Conservation (phyloP, 768 basidiomycete species). For the Sporobolomyces roseus region DNA sequence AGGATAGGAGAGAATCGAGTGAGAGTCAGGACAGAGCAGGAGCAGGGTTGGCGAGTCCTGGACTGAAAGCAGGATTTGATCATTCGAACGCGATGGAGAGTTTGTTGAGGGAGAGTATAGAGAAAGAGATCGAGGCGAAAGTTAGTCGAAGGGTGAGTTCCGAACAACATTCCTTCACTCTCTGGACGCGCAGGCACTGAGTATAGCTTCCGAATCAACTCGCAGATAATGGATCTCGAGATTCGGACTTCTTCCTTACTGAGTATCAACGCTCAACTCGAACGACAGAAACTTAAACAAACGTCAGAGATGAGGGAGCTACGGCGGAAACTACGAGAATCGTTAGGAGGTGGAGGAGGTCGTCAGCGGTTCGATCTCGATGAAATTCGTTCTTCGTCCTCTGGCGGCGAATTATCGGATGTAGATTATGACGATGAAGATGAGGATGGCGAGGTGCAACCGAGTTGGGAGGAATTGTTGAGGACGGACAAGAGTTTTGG, state of each 20-base stretch:
- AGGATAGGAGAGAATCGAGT: not conserved
- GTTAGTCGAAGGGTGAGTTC: slow-evolving; percentile 39
- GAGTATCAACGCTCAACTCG: slow-evolving; percentile 75
- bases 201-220: not conserved
- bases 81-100: not conserved
- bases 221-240: slow-evolving; percentile 83
- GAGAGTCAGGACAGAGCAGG: not conserved
- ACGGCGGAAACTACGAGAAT: slow-evolving; percentile 71
- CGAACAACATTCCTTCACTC: no score
- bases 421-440: slow-evolving; percentile 51
- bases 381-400: slow-evolving; percentile 1
- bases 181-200: not conserved
- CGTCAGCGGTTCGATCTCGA: slow-evolving; percentile 53
- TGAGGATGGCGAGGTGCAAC: slow-evolving; percentile 50
- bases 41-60: not conserved
- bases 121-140: slow-evolving; percentile 39
- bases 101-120: slow-evolving; percentile 14
- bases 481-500: slow-evolving; percentile 55
- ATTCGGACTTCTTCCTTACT: slow-evolving; percentile 83
- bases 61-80: not conserved
- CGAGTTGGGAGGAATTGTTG: slow-evolving; percentile 53
- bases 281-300: slow-evolving; percentile 72
- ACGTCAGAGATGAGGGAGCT: slow-evolving; percentile 80
- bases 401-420: slow-evolving; percentile 1
- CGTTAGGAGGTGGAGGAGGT: slow-evolving; percentile 53